These are phyloP conservation scores for Ogataea trehalophila DNA, from an alignment of 805 yeast species.

Conservation along the genomic window DNA sequence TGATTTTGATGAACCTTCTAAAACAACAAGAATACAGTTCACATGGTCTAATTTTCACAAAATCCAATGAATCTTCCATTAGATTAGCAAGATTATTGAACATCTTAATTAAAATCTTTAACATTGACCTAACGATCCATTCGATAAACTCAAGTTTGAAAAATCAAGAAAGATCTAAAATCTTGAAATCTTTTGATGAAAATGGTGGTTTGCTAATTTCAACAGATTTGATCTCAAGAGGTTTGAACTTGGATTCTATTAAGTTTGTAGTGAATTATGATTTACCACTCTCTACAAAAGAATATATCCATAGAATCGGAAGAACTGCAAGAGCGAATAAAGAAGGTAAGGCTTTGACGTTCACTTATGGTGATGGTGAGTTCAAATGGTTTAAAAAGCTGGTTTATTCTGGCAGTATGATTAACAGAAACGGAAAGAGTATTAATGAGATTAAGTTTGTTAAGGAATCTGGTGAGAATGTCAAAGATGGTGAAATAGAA, in stretches of 20 bases:
- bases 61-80: conserved; percentile 83
- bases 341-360: conserved; percentile 66
- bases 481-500: background rate
- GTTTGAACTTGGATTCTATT: conserved; percentile 73
- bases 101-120: conserved; percentile 32
- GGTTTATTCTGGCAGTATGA: conserved; percentile 42
- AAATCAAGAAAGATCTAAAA: conserved; percentile 46
- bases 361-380: conserved; percentile 78
- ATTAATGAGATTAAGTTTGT: conserved; percentile 31
- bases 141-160: conserved; percentile 59
- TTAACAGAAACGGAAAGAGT: conserved; percentile 43
- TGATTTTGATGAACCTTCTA: conserved; percentile 58
- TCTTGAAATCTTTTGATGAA: conserved; percentile 54
- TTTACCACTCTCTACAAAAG: conserved; percentile 80
- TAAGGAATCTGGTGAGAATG: conserved; percentile 9
- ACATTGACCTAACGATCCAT: conserved; percentile 24
- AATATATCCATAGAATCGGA: conserved; percentile 94
- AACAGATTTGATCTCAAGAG: conserved; percentile 95
- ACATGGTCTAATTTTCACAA: conserved; percentile 58
- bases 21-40: conserved; percentile 25
- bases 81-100: conserved; percentile 62
- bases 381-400: conserved; percentile 52
- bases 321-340: conserved; percentile 94
- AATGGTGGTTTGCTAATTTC: conserved; percentile 54
- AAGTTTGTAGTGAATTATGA: conserved; percentile 85